Percentiles rank a stretch among this genome's conserved stretches.
phyloP scores from a whole-genome alignment of 306 rosid species.

The Sesbania bispinosa region DNA sequence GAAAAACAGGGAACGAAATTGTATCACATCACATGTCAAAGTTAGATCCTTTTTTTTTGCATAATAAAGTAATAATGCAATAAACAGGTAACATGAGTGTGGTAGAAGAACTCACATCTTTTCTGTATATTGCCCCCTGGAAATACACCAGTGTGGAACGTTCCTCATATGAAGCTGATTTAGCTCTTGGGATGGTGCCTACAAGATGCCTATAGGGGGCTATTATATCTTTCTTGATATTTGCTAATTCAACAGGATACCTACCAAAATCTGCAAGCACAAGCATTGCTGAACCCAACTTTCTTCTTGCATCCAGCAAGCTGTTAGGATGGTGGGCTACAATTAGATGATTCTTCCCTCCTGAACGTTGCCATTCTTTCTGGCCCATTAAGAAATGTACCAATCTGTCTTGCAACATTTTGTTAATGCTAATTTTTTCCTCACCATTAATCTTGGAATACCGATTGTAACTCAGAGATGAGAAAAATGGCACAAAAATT shows the following conservation, averaged over 20 bases:
- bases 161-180: slow-evolving; percentile 62
- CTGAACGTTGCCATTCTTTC: slow-evolving; percentile 66
- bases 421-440: slow-evolving; percentile 61
- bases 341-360: slow-evolving; percentile 78
- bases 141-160: slow-evolving; percentile 77
- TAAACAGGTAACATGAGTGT: slow-evolving; percentile 15
- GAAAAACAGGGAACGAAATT: background rate
- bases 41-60: background rate
- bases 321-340: slow-evolving; percentile 97
- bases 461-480: slow-evolving; percentile 87
- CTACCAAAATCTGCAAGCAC: slow-evolving; percentile 98
- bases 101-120: slow-evolving; percentile 79
- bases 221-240: slow-evolving; percentile 74
- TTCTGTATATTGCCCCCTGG: slow-evolving; percentile 91
- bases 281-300: slow-evolving; percentile 80
- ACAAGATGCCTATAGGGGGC: slow-evolving; percentile 89
- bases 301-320: slow-evolving; percentile 70
- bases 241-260: slow-evolving; percentile 76
- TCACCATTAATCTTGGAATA: slow-evolving; percentile 63
- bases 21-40: background rate
- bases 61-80: background rate
- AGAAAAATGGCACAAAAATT: slow-evolving; percentile 85
- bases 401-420: slow-evolving; percentile 69
- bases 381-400: slow-evolving; percentile 49
- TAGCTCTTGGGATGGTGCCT: slow-evolving; percentile 41